phyloP scores from a whole-genome alignment of 1,284 basidiomycete species.

The Ganoderma boninense region DNA sequence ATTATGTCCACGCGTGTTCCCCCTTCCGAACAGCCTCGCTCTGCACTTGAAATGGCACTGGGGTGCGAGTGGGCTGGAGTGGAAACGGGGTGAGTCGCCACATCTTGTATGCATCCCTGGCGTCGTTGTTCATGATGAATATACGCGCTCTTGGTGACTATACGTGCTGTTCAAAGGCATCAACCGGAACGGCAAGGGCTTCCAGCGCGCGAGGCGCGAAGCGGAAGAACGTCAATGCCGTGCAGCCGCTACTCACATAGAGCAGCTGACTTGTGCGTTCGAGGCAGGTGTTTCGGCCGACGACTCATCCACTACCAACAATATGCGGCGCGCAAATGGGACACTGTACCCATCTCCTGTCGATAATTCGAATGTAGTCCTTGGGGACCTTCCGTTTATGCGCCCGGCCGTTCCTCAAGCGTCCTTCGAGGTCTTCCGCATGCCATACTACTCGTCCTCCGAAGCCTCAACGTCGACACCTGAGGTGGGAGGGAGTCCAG shows the following conservation, averaged over 20 bases:
- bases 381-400: background rate
- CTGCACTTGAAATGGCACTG: conserved; percentile 45
- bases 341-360: background rate
- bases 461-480: background rate
- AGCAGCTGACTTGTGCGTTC: background rate
- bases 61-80: conserved; percentile 32
- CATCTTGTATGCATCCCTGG: background rate
- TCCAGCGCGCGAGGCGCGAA: conserved; percentile 8
- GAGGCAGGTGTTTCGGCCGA: no score
- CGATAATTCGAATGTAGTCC: background rate
- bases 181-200: conserved; percentile 23
- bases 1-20: conserved; percentile 39
- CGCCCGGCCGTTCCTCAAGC: conserved; percentile 20
- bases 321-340: no score
- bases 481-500: background rate
- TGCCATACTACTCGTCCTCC: conserved; percentile 2
- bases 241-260: background rate
- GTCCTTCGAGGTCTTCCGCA: conserved; percentile 16
- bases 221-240: background rate
- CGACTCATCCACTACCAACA: background rate
- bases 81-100: conserved; percentile 30
- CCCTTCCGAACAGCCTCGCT: conserved; percentile 40
- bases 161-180: conserved; percentile 20
- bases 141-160: background rate
- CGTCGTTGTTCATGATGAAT: background rate